Conservation (phyloP, 495 filamentous ascomycete genomes). For the Saxophila tyrrhenica region DNA sequence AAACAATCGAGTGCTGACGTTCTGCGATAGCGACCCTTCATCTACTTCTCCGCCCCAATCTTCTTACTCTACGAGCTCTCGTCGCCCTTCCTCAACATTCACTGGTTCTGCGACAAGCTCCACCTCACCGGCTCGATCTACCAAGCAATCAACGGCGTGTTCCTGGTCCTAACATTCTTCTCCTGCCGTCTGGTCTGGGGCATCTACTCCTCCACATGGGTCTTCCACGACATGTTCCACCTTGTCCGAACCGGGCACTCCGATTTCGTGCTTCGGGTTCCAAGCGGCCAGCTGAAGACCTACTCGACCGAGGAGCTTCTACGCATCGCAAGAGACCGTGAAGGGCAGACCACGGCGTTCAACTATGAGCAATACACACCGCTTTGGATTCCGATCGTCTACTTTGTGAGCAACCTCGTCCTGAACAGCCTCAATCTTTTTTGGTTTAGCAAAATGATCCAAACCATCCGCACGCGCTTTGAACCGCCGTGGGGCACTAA, state of each 20-base stretch:
- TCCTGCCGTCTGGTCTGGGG: conserved; percentile 85
- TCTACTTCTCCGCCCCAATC: conserved; percentile 80
- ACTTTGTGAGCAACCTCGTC: conserved; percentile 64
- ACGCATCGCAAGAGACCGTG: not conserved
- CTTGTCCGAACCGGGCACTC: conserved; percentile 27
- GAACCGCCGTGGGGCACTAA: conserved; percentile 42
- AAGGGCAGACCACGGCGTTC: conserved; percentile 10
- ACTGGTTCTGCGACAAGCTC: conserved; percentile 99
- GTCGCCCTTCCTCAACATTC: conserved; percentile 85
- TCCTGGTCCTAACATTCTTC: conserved; percentile 67
- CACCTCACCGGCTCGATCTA: conserved; percentile 73
- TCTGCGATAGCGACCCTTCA: conserved; percentile 61
- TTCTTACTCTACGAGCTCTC: conserved; percentile 99
- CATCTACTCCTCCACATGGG: conserved; percentile 62
- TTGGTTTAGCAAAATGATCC: conserved; percentile 97
- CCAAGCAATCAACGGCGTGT: conserved; percentile 81
- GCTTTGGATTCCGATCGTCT: conserved; percentile 65
- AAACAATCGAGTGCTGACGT: not conserved
- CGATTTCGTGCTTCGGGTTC: not conserved
- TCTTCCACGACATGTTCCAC: conserved; percentile 71
- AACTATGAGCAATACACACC: conserved; percentile 39
- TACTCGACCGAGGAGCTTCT: not conserved
- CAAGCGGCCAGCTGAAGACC: not conserved
- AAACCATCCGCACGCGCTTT: conserved; percentile 81
- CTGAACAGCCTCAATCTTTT: conserved; percentile 85